Base-by-base conservation (phyloP, 2,329 filamentous ascomycete genomes). In the Microsporum canis region DNA sequence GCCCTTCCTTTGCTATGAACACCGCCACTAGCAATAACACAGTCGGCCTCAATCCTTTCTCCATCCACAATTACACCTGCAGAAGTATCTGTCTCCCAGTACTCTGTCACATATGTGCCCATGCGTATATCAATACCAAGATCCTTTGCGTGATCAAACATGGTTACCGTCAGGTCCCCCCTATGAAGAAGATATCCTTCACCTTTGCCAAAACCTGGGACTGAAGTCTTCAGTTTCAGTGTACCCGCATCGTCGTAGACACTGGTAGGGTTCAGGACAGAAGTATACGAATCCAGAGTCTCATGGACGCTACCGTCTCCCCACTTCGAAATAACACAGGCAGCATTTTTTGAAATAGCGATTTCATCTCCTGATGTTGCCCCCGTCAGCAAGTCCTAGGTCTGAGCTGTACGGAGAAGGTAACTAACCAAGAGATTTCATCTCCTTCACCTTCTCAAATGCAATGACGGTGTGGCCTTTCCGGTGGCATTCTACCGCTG, bases 401-500 rank as follows among this genome's bases (percentile, higher is more conserved):
- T 14, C 39, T 5, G 14, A 3, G n/a, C 12, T 41, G 39, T 14
- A n/a, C 12, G 3, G n/a, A 41, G 10, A 14, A 27, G 14, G 12
- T 14, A 31, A 59, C 61, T 10, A 33, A 60, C 61, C 58, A 29
- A 60, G 41, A 41, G 49, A 43, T 23, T 51, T 64, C 29, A 65
- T 36, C 36, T 58, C 31, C 12, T 49, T 33, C 17, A 47, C 51
- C 41, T 60, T 63, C 43, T 64, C 63, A 43, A 51, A 59, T 5
- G 62, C 56, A 34, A 57, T 39, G 3, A 64, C 63, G 23, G 33
- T 49, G 49, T 63, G 61, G 4, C 63, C 63, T 33, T 61, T 64
- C 14, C 61, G 51, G 39, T 63, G 59, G 34, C 63, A 63, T 58
- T 64, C 63, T 36, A 64, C 61, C 3, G 63, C 63, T 23, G 63